These are phyloP conservation scores for Endotrypanum monterogeii DNA, from an alignment of 208 protist genomes.

Conservation along the genomic window DNA sequence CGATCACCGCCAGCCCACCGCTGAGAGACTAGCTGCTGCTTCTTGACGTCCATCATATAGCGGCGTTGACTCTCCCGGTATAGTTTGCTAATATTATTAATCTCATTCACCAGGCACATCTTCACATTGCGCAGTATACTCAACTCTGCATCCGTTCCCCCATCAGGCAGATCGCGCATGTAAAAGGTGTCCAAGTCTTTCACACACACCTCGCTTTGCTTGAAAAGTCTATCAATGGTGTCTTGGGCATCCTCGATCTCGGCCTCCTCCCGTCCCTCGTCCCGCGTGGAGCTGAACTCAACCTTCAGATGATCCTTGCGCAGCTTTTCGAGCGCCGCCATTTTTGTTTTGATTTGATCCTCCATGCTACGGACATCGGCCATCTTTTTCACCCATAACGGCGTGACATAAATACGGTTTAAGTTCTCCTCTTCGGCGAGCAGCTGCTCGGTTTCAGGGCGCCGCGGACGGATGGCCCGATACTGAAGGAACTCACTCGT, in stretches of 20 bases:
- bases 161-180: constrained; percentile 76
- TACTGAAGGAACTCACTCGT: constrained; percentile 88
- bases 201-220: constrained; percentile 76
- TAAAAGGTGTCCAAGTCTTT: constrained; percentile 77
- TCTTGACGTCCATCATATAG: constrained; percentile 93
- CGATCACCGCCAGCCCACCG: constrained; percentile 83
- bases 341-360: constrained; percentile 69
- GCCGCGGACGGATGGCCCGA: constrained; percentile 56
- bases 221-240: constrained; percentile 87
- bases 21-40: constrained; percentile 86
- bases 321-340: constrained; percentile 71
- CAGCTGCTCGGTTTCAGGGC: constrained; percentile 73
- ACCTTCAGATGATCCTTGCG: constrained; percentile 88
- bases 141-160: constrained; percentile 85
- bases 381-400: constrained; percentile 88
- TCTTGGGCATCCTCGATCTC: constrained; percentile 80
- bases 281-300: constrained; percentile 84
- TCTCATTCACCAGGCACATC: constrained; percentile 92
- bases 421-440: constrained; percentile 65
- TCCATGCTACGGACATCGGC: constrained; percentile 71
- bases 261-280: constrained; percentile 80
- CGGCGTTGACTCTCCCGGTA: constrained; percentile 91
- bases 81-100: constrained; percentile 85
- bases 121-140: constrained; percentile 92
- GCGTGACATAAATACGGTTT: constrained; percentile 66